Base-by-base conservation (phyloP, 1,139 yeast genomes). In the Kazachstania sp. region DNA sequence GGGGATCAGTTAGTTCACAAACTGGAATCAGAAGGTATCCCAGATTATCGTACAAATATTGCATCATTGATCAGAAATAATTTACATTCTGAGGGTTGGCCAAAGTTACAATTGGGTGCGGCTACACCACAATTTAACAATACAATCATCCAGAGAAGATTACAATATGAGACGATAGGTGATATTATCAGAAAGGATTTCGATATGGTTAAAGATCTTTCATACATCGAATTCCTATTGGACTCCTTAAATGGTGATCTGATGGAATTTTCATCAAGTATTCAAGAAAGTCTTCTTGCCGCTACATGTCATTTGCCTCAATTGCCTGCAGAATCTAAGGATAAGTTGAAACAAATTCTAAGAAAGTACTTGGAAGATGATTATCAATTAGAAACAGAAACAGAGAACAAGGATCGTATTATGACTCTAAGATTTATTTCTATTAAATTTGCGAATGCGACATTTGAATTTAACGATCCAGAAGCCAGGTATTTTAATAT, bases 161-260 rank as follows among this genome's bases (percentile, higher is more conserved):
- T 75, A 30, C 86, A 84, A 51, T 88, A 86, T 59, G 95, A 86
- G 60, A 81, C 94, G 0, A 65, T 88, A 41, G 92, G 95, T 2
- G 74, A 78, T 37, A 70, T 86, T 12, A 63, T 86, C 43, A 73
- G 74, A 46, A 70, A 78, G 19, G 72, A 75, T 30, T 73, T 80
- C 0, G 60, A 61, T 0, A 64, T 80, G 16, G 63, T 82, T 32
- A 54, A 68, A 11, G 80, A 81, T 54, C 64, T 81, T 41, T 64
- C 74, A 0, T 77, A 76, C 52, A 63, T 87, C 45, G 77, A 76
- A 43, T 87, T 87, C 58, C 66, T 92, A 30, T 79, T 90, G 54
- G 79, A 81, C 40, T 81, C 94, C n/a, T 66, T 90, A 38, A 77
- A 74, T 48, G 77, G 77, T 0, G 97, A 88, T 53, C 57, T 72